A percentile compares a stretch with the other conserved stretches of the same genome.
These are phyloP conservation scores for Hyphodiscus hymeniophilus DNA, from an alignment of 495 filamentous ascomycete species.

Conservation along the genomic window DNA sequence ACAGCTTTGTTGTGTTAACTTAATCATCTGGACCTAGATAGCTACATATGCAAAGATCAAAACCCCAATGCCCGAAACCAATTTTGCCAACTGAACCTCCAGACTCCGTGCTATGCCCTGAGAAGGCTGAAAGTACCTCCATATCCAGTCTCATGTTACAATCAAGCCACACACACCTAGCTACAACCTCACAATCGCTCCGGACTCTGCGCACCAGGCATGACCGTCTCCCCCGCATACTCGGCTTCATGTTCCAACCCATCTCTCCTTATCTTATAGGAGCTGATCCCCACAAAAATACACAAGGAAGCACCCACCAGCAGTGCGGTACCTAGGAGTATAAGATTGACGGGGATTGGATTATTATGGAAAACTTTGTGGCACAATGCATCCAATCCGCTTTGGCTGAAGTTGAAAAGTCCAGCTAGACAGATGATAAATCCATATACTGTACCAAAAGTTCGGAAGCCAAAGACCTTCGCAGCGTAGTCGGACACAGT, in stretches of 20 bases:
- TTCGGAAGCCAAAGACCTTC: constrained; percentile 93
- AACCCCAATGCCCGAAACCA: constrained; percentile 32
- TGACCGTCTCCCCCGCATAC: constrained; percentile 24
- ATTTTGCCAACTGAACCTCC: constrained; percentile 42
- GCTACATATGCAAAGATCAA: background rate
- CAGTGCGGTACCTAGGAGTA: constrained; percentile 52
- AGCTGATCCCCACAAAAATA: constrained; percentile 43
- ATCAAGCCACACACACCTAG: background rate
- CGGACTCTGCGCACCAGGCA: constrained; percentile 17
- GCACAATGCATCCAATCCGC: constrained; percentile 71
- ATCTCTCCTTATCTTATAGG: constrained; percentile 24
- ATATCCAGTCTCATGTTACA: background rate
- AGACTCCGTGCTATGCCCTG: constrained; percentile 48
- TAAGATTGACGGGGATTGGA: constrained; percentile 71
- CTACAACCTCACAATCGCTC: constrained; percentile 8
- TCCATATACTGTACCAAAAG: constrained; percentile 95
- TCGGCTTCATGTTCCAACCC: constrained; percentile 32
- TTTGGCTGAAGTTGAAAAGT: constrained; percentile 80
- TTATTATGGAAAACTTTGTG: constrained; percentile 62
- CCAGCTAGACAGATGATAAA: constrained; percentile 85
- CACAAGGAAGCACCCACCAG: constrained; percentile 52
- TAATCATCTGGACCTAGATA: background rate
- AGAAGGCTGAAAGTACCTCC: constrained; percentile 27
- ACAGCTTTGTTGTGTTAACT: background rate
- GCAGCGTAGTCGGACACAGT: constrained; percentile 79